Evolutionary conservation across 345 rosid species (phyloP).

Genomic region (rapeseed (Brassica napus)): Da-Ae NC_063444.1:8606501-8607000

Average conservation of each 20-base stretch:
- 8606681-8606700: background rate
- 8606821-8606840: background rate
- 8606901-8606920: background rate
- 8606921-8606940: slow-evolving; percentile 10
- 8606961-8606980: background rate
- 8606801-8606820: background rate
- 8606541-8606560: background rate
- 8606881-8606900: background rate
- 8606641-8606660: background rate
- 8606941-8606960: background rate
- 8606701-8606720: background rate
- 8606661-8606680: background rate
- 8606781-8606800: background rate
- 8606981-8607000: background rate
- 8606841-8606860: background rate
- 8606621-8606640: too few relatives aligned
- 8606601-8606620: too few relatives aligned
- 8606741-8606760: background rate
- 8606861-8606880: background rate
- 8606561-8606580: background rate
- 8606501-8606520: background rate
- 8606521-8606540: background rate
- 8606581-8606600: too few relatives aligned
- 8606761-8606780: background rate
- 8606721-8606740: background rate